phyloP scores from a whole-genome alignment of 163 green algal species.

The Scenedesmus sp. region DNA sequence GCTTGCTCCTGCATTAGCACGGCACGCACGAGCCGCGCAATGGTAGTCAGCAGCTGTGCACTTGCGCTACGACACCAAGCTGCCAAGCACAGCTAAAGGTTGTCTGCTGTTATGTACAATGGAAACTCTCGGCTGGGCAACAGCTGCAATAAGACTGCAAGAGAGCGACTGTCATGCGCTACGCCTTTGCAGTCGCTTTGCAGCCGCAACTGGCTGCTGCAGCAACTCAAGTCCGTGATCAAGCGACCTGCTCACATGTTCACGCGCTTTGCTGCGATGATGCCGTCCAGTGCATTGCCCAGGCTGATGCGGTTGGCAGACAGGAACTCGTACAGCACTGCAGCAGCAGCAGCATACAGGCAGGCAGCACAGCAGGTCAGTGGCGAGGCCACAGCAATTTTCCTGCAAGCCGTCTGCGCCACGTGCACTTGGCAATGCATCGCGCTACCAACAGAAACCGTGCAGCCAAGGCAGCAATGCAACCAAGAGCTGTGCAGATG shows the following conservation, averaged over 20 bases:
- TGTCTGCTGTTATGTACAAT: no score
- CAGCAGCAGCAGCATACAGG: conserved; percentile 33
- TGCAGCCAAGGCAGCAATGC: not conserved
- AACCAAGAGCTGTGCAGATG: not conserved
- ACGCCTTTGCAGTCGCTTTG: not conserved
- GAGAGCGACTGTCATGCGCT: not conserved
- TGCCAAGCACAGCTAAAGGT: no score
- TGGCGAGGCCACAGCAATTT: not conserved
- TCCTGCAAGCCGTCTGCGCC: not conserved
- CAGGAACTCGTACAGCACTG: conserved; percentile 76
- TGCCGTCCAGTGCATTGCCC: conserved; percentile 65
- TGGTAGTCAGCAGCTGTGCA: not conserved
- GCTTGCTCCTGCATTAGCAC: conserved; percentile 38
- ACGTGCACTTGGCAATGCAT: not conserved
- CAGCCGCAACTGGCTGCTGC: no score
- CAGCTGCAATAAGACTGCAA: not conserved
- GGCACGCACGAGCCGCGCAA: not conserved
- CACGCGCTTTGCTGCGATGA: conserved; percentile 78
- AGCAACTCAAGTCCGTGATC: not conserved
- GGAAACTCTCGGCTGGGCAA: not conserved
- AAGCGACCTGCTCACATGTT: conserved; percentile 65
- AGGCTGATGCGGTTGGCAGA: conserved; percentile 72
- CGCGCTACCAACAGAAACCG: not conserved
- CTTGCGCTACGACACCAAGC: not conserved
- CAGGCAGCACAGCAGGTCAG: not conserved